These are phyloP conservation scores for Blastobotrys persicus DNA, from an alignment of 1,139 yeast species.

Conservation along the genomic window DNA sequence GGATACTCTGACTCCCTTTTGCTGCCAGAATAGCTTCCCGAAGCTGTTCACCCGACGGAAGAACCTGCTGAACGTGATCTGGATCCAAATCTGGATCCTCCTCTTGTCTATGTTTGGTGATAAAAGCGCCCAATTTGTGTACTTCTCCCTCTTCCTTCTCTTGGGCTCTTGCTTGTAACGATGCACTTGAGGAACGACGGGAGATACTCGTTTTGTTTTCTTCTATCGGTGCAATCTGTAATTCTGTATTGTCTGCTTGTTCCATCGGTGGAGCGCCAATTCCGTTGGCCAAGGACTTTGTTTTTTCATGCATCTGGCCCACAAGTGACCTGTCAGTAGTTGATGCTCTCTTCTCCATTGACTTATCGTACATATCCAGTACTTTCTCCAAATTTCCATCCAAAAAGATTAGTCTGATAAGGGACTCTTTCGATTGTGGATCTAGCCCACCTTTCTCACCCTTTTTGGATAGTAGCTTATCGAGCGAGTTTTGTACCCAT, in stretches of 20 bases:
- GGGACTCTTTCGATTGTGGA: slow-evolving; percentile 28
- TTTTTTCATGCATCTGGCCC: slow-evolving; percentile 5
- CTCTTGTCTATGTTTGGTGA: slow-evolving; percentile 14
- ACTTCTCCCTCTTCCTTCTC: slow-evolving; percentile 92
- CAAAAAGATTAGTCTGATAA: slow-evolving; percentile 36
- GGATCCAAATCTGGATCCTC: slow-evolving; percentile 3
- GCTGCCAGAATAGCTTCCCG: slow-evolving; percentile 76
- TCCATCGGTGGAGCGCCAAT: neutral
- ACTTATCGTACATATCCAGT: slow-evolving; percentile 26
- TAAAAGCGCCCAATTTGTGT: slow-evolving; percentile 65
- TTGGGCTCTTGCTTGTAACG: slow-evolving; percentile 53
- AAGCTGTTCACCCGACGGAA: slow-evolving; percentile 62
- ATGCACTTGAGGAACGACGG: slow-evolving; percentile 28
- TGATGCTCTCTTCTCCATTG: slow-evolving; percentile 7
- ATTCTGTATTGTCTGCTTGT: slow-evolving; percentile 21
- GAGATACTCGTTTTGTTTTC: slow-evolving; percentile 20
- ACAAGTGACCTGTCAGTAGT: slow-evolving; percentile 1
- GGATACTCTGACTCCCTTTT: slow-evolving; percentile 70
- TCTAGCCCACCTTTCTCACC: slow-evolving; percentile 23
- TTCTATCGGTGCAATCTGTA: slow-evolving; percentile 27
- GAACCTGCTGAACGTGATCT: slow-evolving; percentile 4
- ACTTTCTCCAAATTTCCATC: slow-evolving; percentile 36
- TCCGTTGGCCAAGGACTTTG: neutral
- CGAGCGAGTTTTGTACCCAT: slow-evolving; percentile 30
- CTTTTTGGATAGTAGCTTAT: slow-evolving; percentile 28